Percentiles rank a stretch among this genome's conserved stretches.
Evolutionary conservation across 2,329 filamentous ascomycete genomes (phyloP).

Genomic region (Sporothrix protearum): DNA sequence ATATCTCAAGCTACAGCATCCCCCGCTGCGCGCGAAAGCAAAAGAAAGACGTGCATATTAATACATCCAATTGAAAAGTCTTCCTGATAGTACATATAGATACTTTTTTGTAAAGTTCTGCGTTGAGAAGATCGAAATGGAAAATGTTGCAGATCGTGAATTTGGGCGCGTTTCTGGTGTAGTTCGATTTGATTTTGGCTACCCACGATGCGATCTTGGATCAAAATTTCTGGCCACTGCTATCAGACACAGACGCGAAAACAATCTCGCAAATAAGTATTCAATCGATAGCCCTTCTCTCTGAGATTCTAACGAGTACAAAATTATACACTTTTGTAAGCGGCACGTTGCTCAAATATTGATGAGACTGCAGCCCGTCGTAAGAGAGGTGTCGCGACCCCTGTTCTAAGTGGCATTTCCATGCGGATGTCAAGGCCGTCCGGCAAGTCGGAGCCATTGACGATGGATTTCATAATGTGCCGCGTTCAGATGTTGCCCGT

Average conservation of each 20-base stretch:
- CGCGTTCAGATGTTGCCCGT: neutral
- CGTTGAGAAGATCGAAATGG: neutral
- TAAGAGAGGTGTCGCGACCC: neutral
- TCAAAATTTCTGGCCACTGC: neutral
- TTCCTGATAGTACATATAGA: neutral
- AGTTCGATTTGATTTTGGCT: constrained; percentile 15
- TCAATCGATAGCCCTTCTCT: constrained; percentile 39
- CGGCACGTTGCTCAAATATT: neutral
- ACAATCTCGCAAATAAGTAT: constrained; percentile 32
- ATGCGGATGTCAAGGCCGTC: neutral
- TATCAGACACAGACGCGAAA: neutral
- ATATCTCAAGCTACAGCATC: neutral
- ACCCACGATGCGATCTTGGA: constrained; percentile 15
- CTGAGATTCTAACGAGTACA: constrained; percentile 62
- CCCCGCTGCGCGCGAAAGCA: neutral
- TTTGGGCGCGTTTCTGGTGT: neutral
- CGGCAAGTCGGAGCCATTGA: neutral
- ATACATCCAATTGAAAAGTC: neutral
- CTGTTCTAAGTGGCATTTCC: neutral
- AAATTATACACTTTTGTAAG: constrained; percentile 47
- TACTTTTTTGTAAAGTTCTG: neutral
- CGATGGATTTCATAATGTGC: neutral
- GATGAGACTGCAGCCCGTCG: constrained; percentile 33
- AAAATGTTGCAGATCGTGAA: neutral
- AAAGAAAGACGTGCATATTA: neutral